Conservation (phyloP, 257 asterid genomes). For the Schizonepeta tenuifolia region DNA sequence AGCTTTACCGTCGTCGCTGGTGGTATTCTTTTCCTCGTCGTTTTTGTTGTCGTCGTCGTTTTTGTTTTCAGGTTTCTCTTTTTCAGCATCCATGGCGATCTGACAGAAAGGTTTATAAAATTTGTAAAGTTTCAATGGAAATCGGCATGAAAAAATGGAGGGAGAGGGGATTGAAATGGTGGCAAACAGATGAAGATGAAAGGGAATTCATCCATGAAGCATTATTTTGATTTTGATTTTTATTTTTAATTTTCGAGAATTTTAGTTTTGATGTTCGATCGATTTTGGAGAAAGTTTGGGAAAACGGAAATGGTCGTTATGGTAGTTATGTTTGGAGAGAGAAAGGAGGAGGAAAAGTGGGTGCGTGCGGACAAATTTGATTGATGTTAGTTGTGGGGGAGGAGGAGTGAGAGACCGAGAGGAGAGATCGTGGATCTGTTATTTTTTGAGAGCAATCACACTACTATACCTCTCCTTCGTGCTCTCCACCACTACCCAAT, state of each 20-base stretch:
- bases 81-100: conserved; percentile 52
- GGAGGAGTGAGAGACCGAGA: conserved; percentile 32
- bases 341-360: conserved; percentile 22
- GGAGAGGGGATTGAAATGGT: no score
- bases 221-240: neutral
- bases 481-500: conserved; percentile 27
- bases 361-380: conserved; percentile 16
- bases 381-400: neutral
- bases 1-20: neutral
- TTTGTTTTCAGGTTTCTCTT: conserved; percentile 44
- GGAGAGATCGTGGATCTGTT: conserved; percentile 38
- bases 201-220: conserved; percentile 13
- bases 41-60: conserved; percentile 1
- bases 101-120: neutral
- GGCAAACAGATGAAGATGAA: neutral
- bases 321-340: conserved; percentile 30
- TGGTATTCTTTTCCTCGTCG: neutral
- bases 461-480: conserved; percentile 17
- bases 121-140: neutral
- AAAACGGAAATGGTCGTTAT: conserved; percentile 32
- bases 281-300: conserved; percentile 3
- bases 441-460: conserved; percentile 1
- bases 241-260: neutral
- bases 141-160: conserved; percentile 16
- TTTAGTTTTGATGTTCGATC: neutral